Base-by-base conservation (phyloP, 257 asterid species). In the Solanum lycopersicoides region DNA sequence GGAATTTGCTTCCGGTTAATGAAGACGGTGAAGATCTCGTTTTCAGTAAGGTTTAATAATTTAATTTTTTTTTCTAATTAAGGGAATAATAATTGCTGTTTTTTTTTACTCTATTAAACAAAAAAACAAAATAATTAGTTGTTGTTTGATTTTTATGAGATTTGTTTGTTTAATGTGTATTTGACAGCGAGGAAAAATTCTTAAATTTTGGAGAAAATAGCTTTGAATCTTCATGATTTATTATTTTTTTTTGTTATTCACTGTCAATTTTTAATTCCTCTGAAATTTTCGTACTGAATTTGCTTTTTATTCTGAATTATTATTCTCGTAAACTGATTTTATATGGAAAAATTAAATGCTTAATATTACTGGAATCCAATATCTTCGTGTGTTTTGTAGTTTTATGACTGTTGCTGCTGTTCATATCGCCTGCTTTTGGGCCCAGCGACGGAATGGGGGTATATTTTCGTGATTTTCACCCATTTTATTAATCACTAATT, bases 1-100 rank as follows among this genome's bases (percentile, higher is more conserved):
- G 82, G 92, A 92, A 92, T 15, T 63, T 90, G 92, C 88, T 82
- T 60, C 6, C 94, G 85, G 89, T 80, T 63, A 84, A 77, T 73
- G 92, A 89, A 72, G 91, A 90, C 10, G 92, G 86, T 3, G 88
- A 73, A 3, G 91, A 80, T 80, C 68, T 80, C 28, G 68, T 47
- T 47, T 80, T 80, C 66, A 15, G 66, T 80, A 80, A 80, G 66
- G 84, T 80, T 9, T 80, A 80, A 44, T 56, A 20, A 56, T 56
- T 56, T 79, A 9, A 45, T 4, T 4, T 44, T 44, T 9, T 44
- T 3, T 37, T 21, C 41, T 7, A 39, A 42, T 76, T 42, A 42
- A 16, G 4, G 41, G 6, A 77, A 56, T 56, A 77, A 56, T 56
- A 25, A 77, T 80, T 79, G 68, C 66, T 79, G 66, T 9, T 47